Evolutionary conservation across 2,329 filamentous ascomycete species (phyloP), one percentile per base, ranked within the genome.

Genomic region (Metarhizium sp.): DNA sequence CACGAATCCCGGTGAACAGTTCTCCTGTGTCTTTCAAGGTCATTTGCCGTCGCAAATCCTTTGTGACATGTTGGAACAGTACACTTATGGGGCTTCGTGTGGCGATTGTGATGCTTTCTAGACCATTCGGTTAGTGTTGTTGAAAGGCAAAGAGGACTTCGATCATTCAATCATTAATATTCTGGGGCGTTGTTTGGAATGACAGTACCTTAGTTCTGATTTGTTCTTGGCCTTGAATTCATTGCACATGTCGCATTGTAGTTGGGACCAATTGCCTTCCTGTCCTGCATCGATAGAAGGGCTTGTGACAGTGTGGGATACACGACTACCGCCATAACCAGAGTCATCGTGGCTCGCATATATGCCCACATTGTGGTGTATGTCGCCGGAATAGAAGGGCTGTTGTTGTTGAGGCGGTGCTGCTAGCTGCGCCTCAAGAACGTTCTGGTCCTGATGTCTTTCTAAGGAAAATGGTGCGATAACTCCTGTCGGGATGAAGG

Each of bases 11-110:
- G 63, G 66, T 96, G 91, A 6, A 88, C 84, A 57, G 84, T 87
- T 64, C 82, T 84, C 62, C 80, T 83, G 67, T 96, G 92, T 53
- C 92, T 78, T n/a, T 86, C 80, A 13, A 92, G 80, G 63, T 96
- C 92, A 66, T 95, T 95, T 18, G 74, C 69, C 0, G 90, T 95
- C 18, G 86, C 85, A 63, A 95, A 96, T 0, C 89, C 90, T 58
- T 81, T 75, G 5, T 67, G 72, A 18, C 84, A 77, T 30, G 55
- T 62, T 8, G 64, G 60, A 67, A 90, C 95, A 4, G 72, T 72
- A 64, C 91, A 96, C 56, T 71, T 78, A 66, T 79, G 82, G 0
- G 84, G 81, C 61, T 87, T 91, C 1, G 72, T 75, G 67, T 95
- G 90, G 51, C 85, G 84, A 20, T 85, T 76, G 49, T 76, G 70